These are phyloP conservation scores for Arabidopsis hybrid DNA, from an alignment of 441 rosid genomes.

Conservation along the genomic window DNA sequence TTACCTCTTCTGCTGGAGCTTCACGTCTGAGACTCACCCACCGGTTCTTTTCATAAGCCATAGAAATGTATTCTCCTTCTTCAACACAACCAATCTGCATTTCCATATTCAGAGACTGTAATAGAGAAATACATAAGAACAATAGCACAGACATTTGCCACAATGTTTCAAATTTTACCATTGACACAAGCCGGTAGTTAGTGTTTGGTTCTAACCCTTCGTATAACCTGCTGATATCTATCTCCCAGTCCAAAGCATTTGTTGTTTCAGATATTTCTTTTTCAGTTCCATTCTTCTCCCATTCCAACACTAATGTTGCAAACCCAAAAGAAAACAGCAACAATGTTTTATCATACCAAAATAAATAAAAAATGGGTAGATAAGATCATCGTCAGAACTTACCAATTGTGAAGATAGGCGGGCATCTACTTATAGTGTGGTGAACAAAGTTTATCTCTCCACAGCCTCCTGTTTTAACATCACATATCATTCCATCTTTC, in stretches of 20 bases:
- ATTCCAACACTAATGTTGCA: conserved; percentile 28
- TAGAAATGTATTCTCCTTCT: conserved; percentile 14
- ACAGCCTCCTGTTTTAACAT: conserved; percentile 31
- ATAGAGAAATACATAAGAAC: background rate
- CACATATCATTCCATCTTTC: conserved; percentile 29
- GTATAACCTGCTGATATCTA: conserved; percentile 32
- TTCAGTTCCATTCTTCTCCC: conserved; percentile 31
- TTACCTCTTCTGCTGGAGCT: conserved; percentile 33
- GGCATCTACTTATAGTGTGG: conserved; percentile 19
- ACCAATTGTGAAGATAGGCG: conserved; percentile 26
- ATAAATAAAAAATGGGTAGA: background rate
- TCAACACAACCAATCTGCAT: conserved; percentile 22
- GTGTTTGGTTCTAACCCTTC: conserved; percentile 21
- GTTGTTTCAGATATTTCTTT: conserved; percentile 30
- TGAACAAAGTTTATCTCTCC: conserved; percentile 25
- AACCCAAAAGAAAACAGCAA: conserved; percentile 11
- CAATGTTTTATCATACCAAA: background rate
- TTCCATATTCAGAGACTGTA: conserved; percentile 3
- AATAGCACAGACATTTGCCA: background rate
- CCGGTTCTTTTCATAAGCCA: conserved; percentile 8
- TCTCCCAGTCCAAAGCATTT: conserved; percentile 29
- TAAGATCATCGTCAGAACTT: conserved; percentile 18
- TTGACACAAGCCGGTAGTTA: conserved; percentile 32
- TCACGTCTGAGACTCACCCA: conserved; percentile 29
- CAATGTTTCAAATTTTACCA: conserved; percentile 29